These are phyloP conservation scores for Cystofilobasidium ferigula DNA, from an alignment of 768 basidiomycete species.

Conservation along the genomic window DNA sequence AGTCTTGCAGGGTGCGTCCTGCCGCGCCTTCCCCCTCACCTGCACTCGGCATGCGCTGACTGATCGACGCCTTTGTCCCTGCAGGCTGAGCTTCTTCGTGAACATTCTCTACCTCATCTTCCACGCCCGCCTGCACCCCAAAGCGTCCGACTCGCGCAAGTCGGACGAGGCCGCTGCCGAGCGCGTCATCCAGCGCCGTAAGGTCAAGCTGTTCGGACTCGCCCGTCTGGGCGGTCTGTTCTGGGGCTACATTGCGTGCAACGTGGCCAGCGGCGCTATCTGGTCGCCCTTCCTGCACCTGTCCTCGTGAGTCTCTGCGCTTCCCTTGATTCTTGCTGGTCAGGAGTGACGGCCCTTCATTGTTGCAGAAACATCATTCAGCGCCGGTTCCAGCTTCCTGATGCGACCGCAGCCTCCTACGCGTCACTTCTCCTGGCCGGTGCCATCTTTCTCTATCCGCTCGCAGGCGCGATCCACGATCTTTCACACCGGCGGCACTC, in stretches of 20 bases:
- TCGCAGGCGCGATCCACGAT: slow-evolving; percentile 42
- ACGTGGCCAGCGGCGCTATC: slow-evolving; percentile 45
- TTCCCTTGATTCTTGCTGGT: slow-evolving; percentile 46
- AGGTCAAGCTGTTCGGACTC: slow-evolving; percentile 45
- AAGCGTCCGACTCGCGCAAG: slow-evolving; percentile 46
- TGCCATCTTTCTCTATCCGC: slow-evolving; percentile 57
- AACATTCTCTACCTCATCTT: slow-evolving; percentile 57
- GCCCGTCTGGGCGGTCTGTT: slow-evolving; percentile 56
- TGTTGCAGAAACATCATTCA: slow-evolving; percentile 57
- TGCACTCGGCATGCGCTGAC: neutral
- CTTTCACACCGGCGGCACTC: slow-evolving; percentile 1
- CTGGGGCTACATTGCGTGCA: slow-evolving; percentile 44
- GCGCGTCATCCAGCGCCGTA: slow-evolving; percentile 22
- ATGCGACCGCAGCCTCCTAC: slow-evolving; percentile 51
- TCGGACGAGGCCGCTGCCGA: slow-evolving; percentile 41
- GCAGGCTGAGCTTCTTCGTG: slow-evolving; percentile 44
- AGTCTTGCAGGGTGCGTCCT: slow-evolving; percentile 53
- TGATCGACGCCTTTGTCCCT: no score
- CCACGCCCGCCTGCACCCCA: slow-evolving; percentile 55
- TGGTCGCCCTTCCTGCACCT: slow-evolving; percentile 72
- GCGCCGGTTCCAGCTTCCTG: slow-evolving; percentile 52
- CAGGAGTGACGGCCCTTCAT: slow-evolving; percentile 38
- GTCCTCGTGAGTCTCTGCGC: slow-evolving; percentile 47
- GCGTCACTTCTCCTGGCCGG: slow-evolving; percentile 64
- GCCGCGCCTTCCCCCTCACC: slow-evolving; percentile 43